phyloP scores from a whole-genome alignment of 768 basidiomycete genomes.

The Boletus huronensis region DNA sequence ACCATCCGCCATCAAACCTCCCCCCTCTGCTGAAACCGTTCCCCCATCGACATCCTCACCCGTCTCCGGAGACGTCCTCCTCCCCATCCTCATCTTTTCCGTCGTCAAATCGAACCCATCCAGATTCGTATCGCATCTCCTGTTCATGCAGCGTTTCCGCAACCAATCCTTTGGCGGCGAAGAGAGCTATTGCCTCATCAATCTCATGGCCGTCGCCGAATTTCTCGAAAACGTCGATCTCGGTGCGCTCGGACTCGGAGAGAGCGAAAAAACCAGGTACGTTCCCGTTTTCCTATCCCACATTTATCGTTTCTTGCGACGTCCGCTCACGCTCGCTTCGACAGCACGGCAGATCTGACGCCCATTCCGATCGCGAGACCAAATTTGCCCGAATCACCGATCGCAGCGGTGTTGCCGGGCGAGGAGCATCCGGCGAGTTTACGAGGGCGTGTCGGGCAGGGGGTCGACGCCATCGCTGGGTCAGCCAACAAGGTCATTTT shows the following conservation, averaged over 20 bases:
- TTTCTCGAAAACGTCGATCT: slow-evolving; percentile 95
- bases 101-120: slow-evolving; percentile 92
- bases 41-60: slow-evolving; percentile 37
- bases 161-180: slow-evolving; percentile 48
- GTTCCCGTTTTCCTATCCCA: background rate
- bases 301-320: background rate
- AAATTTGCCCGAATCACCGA: slow-evolving; percentile 42
- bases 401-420: slow-evolving; percentile 35
- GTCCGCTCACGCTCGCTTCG: background rate
- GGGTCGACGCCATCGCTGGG: slow-evolving; percentile 75
- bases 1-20: background rate
- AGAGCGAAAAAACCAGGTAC: slow-evolving; percentile 60
- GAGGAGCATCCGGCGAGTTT: slow-evolving; percentile 53
- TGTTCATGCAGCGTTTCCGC: slow-evolving; percentile 33
- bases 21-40: slow-evolving; percentile 8
- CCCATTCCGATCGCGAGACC: slow-evolving; percentile 72
- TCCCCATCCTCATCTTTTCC: slow-evolving; percentile 91
- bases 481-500: slow-evolving; percentile 75
- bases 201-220: slow-evolving; percentile 91
- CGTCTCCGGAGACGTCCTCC: slow-evolving; percentile 83
- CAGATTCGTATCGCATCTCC: slow-evolving; percentile 59
- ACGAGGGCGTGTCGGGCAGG: slow-evolving; percentile 75
- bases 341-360: slow-evolving; percentile 72
- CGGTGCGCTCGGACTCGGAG: slow-evolving; percentile 60
- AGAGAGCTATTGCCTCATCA: slow-evolving; percentile 90